Conservation (phyloP, 2,329 filamentous ascomycete genomes). For the Parastagonospora nodorum region DNA sequence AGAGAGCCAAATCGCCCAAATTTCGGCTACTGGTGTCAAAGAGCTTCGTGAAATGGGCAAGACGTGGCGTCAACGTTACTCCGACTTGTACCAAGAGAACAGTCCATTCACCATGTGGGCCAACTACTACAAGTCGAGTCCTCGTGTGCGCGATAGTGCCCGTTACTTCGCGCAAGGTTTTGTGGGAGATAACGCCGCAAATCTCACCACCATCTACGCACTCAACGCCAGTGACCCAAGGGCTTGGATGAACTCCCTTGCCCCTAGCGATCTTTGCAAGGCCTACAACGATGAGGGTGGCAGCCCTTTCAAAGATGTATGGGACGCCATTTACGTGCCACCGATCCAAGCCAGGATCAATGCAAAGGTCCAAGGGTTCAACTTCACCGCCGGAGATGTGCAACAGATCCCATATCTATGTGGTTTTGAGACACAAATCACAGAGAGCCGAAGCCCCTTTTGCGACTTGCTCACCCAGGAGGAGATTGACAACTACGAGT, state of each 20-base stretch:
- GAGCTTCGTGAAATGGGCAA: conserved; percentile 64
- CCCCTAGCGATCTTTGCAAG: conserved; percentile 67
- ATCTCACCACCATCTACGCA: conserved; percentile 61
- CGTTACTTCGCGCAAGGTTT: conserved; percentile 66
- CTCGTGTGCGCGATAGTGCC: conserved; percentile 66
- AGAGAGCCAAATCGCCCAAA: conserved; percentile 60
- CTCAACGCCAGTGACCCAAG: conserved; percentile 61
- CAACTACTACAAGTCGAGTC: conserved; percentile 62
- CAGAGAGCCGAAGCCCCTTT: conserved; percentile 63
- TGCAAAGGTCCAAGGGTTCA: conserved; percentile 59
- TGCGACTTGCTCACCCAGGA: conserved; percentile 66
- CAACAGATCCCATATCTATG: conserved; percentile 70
- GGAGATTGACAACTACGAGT: conserved; percentile 69
- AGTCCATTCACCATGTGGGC: conserved; percentile 65
- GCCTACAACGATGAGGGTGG: conserved; percentile 61
- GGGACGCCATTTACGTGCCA: conserved; percentile 60
- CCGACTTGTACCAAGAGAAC: conserved; percentile 56
- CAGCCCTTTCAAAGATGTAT: conserved; percentile 52
- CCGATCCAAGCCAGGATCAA: conserved; percentile 61
- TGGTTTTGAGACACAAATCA: conserved; percentile 72
- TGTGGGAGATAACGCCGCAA: conserved; percentile 60
- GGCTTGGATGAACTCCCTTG: conserved; percentile 66
- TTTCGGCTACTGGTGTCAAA: conserved; percentile 67
- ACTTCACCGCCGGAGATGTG: conserved; percentile 60
- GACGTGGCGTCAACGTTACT: conserved; percentile 51